Evolutionary conservation across 2,329 filamentous ascomycete genomes (phyloP), one percentile per base, ranked within the genome.

Genomic region (Colletotrichum simmondsii): DNA sequence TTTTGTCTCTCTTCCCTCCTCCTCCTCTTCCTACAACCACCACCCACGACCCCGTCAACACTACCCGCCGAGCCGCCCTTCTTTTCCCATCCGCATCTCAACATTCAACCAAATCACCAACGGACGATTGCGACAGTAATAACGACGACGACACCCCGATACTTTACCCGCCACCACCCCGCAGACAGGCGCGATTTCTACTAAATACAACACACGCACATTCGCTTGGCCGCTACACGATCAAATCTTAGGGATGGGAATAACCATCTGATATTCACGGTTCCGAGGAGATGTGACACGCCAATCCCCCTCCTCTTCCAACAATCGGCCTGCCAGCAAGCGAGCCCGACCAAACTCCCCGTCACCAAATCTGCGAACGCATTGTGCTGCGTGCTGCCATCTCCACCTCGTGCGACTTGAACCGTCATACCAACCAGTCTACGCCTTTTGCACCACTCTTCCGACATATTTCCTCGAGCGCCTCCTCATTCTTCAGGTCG

Each of bases 251-350:
- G 64, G 62, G 19, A 46, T 57, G 42, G 37, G 49, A 28, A 74
- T 70, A 62, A 68, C 67, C 71, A 76, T 71, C 71, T 70, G 75
- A 76, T 79, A 76, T 75, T 71, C 62, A 72, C 75, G 68, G 65
- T 70, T 68, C 71, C 75, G 72, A 74, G 77, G 78, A 76, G 75
- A 79, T 79, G 78, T 77, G 76, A 79, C 60, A 71, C 74, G 74
- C 68, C 68, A 67, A 71, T 73, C 72, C 60, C 72, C 71, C 65
- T 75, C 30, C 56, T 64, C 62, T 67, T 75, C 63, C 69, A 49
- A 65, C 59, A 57, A 28, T 49, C 54, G 53, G 54, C 58, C 67
- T 56, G 61, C 56, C 28, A 61, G 19, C 66, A 54, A 72, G 59
- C 69, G 65, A 68, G 52, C 64, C 49, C 37, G 49, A 61, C 26